These are phyloP conservation scores for Citrus unshiu DNA, from an alignment of 345 rosid species.

Conservation along the genomic window DNA sequence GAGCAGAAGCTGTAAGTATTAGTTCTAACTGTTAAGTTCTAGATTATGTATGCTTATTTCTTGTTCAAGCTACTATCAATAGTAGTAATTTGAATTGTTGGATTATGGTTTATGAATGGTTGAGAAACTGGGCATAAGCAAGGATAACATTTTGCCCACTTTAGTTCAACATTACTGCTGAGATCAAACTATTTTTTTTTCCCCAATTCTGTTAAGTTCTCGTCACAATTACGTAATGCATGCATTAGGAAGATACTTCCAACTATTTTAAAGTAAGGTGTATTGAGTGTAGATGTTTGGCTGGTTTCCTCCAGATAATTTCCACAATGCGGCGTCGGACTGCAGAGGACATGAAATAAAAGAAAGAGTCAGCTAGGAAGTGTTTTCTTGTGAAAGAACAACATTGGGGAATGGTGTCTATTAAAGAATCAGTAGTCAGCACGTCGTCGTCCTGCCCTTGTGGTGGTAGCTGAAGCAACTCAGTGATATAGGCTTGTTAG, in stretches of 20 bases:
- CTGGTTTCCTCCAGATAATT: not conserved
- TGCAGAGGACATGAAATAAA: not conserved
- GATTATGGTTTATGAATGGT: not conserved
- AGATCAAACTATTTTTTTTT: not conserved
- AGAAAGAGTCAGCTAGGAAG: not conserved
- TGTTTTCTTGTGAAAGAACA: not conserved
- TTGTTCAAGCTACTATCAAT: not conserved
- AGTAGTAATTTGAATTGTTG: not conserved
- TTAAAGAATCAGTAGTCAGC: not conserved
- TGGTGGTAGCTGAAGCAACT: not conserved
- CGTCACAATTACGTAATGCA: not conserved
- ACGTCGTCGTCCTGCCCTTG: not conserved
- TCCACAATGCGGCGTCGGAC: not conserved
- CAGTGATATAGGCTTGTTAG: not conserved
- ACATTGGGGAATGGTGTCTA: not conserved
- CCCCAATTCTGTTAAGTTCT: not conserved
- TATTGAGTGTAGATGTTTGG: not conserved
- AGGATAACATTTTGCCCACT: not conserved
- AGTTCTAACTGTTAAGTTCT: not conserved
- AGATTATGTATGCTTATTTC: not conserved
- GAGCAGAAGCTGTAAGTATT: constrained; percentile 32
- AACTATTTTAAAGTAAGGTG: not conserved
- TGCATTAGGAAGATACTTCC: not conserved
- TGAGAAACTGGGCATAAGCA: not conserved
- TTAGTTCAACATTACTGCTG: not conserved